Conservation (phyloP, 1,284 basidiomycete species). For the Cutaneotrichosporon sp. region DNA sequence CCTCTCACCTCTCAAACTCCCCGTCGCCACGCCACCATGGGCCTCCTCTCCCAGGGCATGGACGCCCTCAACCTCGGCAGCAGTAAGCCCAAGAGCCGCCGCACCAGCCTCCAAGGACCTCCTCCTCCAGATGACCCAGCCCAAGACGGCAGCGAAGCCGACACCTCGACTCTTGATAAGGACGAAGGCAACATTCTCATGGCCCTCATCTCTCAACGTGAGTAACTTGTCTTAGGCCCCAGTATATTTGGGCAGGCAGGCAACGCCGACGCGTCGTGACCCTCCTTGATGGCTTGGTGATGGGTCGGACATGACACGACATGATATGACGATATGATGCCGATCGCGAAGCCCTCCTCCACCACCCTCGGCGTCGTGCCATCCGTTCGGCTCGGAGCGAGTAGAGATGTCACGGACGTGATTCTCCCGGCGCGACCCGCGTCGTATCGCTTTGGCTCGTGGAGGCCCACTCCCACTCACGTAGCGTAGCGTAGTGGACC, state of each 20-base stretch:
- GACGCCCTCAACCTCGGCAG: conserved; percentile 28
- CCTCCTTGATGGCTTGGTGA: not conserved
- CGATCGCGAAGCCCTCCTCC: not conserved
- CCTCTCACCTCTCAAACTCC: not conserved
- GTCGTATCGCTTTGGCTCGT: not conserved
- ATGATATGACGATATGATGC: not conserved
- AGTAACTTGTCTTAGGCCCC: conserved; percentile 26
- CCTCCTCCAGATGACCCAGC: conserved; percentile 23
- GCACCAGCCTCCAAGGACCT: conserved; percentile 23
- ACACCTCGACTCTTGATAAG: conserved; percentile 51
- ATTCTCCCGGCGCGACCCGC: not conserved
- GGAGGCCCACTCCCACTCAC: not conserved
- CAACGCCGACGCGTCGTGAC: too few species aligned
- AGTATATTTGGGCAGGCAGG: too few species aligned
- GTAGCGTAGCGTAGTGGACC: not conserved
- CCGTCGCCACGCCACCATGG: conserved; percentile 26
- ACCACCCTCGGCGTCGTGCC: not conserved
- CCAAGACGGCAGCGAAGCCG: conserved; percentile 44
- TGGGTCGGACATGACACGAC: not conserved
- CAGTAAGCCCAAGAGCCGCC: conserved; percentile 17
- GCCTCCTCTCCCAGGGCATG: conserved; percentile 35
- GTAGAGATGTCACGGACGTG: not conserved
- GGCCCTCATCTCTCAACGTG: conserved; percentile 51
- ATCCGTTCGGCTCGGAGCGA: not conserved
- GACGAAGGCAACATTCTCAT: conserved; percentile 53